Percentiles rank a stretch among this genome's conserved stretches.
Evolutionary conservation across 202 grass and related monocot genomes (phyloP).

Genomic region (Bolboschoenoplectus hybrid): DNA sequence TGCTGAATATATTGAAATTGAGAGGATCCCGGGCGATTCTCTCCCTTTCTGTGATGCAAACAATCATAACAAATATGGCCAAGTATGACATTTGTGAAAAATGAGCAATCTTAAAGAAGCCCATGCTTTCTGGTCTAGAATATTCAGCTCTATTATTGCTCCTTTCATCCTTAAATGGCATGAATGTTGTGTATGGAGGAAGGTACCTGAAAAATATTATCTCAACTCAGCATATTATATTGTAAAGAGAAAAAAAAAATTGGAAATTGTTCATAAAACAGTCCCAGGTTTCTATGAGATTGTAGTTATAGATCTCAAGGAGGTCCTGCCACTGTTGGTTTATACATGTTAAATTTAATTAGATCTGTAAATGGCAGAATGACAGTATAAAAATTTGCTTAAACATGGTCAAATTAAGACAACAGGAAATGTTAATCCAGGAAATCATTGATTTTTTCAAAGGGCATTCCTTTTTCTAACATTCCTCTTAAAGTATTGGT

Average conservation of each 20-base stretch:
- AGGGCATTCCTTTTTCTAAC: neutral
- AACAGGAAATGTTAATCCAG: neutral
- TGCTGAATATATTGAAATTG: constrained; percentile 68
- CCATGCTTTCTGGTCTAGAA: constrained; percentile 25
- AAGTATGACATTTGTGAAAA: constrained; percentile 55
- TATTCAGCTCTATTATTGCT: neutral
- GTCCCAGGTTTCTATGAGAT: neutral
- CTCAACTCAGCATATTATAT: neutral
- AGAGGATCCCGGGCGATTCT: constrained; percentile 58
- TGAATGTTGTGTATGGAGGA: constrained; percentile 71
- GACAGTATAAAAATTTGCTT: neutral
- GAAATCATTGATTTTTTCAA: neutral
- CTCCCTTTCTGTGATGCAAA: constrained; percentile 65
- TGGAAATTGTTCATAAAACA: neutral
- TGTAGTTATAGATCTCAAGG: neutral
- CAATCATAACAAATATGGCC: constrained; percentile 51
- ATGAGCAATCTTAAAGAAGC: constrained; percentile 39
- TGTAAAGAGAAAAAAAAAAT: neutral
- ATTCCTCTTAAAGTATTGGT: neutral
- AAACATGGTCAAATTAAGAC: neutral
- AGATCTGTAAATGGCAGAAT: neutral
- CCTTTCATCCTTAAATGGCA: constrained; percentile 45
- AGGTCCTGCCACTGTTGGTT: neutral
- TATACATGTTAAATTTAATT: neutral
- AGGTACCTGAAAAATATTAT: constrained; percentile 59